Percentiles rank a stretch among this genome's conserved stretches.
These are phyloP conservation scores for Tarenaya hassleriana DNA, from an alignment of 345 rosid genomes.

Conservation along the genomic window DNA sequence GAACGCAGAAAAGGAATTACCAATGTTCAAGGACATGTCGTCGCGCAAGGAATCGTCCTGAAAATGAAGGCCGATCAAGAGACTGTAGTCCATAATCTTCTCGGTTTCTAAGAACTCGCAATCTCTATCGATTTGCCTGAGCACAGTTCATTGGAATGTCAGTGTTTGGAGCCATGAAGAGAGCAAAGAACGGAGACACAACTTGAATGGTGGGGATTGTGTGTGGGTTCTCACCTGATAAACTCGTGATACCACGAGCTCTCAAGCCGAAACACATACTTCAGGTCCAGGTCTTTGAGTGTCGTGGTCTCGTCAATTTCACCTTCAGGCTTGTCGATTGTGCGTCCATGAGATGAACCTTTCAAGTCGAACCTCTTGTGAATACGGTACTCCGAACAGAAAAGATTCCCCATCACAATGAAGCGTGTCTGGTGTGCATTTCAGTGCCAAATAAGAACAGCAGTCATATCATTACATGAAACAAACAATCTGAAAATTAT, in stretches of 20 bases:
- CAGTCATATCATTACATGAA: neutral
- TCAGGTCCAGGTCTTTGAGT: constrained; percentile 70
- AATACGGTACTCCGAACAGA: constrained; percentile 55
- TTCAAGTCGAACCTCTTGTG: constrained; percentile 64
- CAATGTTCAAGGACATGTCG: constrained; percentile 24
- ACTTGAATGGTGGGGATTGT: neutral
- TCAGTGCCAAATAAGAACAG: neutral
- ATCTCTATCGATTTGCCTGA: constrained; percentile 57
- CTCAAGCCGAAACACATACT: constrained; percentile 47
- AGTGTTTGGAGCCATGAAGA: neutral
- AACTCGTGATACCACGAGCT: constrained; percentile 53
- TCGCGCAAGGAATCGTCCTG: constrained; percentile 35
- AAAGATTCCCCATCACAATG: constrained; percentile 61
- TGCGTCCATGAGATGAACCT: constrained; percentile 72
- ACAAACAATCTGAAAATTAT: neutral
- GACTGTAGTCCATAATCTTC: constrained; percentile 68
- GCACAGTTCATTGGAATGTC: neutral
- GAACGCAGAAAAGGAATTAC: constrained; percentile 12
- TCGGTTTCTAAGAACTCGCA: constrained; percentile 68
- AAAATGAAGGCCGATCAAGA: constrained; percentile 62
- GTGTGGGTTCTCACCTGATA: constrained; percentile 27
- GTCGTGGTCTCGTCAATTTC: constrained; percentile 60
- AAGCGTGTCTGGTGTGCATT: constrained; percentile 44
- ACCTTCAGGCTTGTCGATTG: constrained; percentile 42
- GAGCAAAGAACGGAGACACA: too few relatives aligned